These are phyloP conservation scores for Warburgia ugandensis DNA, from an alignment of 164 flowering plant species.

Conservation along the genomic window DNA sequence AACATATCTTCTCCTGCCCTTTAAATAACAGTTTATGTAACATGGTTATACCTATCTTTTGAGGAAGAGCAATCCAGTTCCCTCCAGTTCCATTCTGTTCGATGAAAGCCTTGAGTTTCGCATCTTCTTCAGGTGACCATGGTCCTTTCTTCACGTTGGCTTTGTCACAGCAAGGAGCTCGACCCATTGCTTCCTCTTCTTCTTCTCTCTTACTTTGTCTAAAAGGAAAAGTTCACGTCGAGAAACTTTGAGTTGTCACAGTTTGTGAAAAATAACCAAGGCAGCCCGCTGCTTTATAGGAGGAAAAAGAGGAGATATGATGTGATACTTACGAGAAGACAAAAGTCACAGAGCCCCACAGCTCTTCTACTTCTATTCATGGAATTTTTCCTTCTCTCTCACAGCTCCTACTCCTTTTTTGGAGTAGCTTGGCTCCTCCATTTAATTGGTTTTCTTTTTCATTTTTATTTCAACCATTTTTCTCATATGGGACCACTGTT, in stretches of 20 bases:
- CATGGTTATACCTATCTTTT: constrained; percentile 68
- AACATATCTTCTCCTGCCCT: neutral
- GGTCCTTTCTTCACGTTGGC: constrained; percentile 82
- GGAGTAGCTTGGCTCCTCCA: too few relatives aligned
- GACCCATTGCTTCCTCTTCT: constrained; percentile 41
- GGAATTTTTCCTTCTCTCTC: too few relatives aligned
- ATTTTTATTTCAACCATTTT: too few relatives aligned
- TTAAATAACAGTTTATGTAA: neutral
- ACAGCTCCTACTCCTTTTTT: too few relatives aligned
- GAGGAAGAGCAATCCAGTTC: constrained; percentile 92
- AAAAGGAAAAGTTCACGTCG: too few relatives aligned
- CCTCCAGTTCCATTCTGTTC: constrained; percentile 68
- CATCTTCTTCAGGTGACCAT: constrained; percentile 89
- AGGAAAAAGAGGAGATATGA: neutral
- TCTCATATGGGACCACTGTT: too few relatives aligned
- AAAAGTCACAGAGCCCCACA: too few relatives aligned
- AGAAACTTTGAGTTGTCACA: neutral
- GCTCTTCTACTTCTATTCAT: too few relatives aligned
- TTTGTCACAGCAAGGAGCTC: constrained; percentile 93
- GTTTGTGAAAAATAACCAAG: neutral
- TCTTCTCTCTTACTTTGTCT: neutral
- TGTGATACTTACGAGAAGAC: constrained; percentile 1
- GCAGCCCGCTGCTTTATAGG: constrained; percentile 1
- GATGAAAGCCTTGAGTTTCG: constrained; percentile 61
- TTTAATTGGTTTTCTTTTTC: too few relatives aligned